Conservation (phyloP, 352 stramenopile species). For the Phytopythium mirpurense region DNA sequence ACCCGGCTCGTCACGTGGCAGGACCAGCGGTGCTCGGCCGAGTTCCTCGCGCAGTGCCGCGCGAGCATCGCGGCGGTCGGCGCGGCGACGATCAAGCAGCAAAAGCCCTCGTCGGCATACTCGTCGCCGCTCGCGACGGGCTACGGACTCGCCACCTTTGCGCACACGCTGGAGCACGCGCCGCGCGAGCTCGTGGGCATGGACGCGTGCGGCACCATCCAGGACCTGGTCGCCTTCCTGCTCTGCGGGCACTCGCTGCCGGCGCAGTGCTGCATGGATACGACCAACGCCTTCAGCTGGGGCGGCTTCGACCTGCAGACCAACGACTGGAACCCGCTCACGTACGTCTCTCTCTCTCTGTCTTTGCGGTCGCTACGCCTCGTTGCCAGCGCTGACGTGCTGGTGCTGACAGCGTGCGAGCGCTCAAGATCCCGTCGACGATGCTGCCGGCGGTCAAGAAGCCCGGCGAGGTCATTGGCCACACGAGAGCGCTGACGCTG, state of each 20-base stretch:
- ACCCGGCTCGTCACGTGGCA: constrained; percentile 75
- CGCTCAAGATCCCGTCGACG: constrained; percentile 45
- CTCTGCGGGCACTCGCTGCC: constrained; percentile 47
- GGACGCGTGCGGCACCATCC: constrained; percentile 76
- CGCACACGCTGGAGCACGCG: constrained; percentile 36
- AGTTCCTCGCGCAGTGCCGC: constrained; percentile 39
- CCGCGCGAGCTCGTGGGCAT: constrained; percentile 33
- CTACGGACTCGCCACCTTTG: constrained; percentile 69
- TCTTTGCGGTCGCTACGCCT: background rate
- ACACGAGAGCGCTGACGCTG: constrained; percentile 2
- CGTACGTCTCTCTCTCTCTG: constrained; percentile 10
- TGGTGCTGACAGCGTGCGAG: constrained; percentile 25
- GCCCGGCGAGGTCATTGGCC: constrained; percentile 43
- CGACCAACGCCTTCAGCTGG: constrained; percentile 75
- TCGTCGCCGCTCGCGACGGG: constrained; percentile 43
- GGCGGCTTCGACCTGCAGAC: constrained; percentile 44
- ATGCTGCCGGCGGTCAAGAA: constrained; percentile 60
- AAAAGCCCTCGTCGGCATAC: background rate
- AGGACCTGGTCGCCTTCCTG: constrained; percentile 70
- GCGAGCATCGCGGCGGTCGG: constrained; percentile 11
- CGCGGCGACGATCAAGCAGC: background rate
- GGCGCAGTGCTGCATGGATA: constrained; percentile 51
- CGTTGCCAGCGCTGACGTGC: background rate
- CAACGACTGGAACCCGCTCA: constrained; percentile 36
- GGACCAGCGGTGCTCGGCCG: constrained; percentile 60